These are phyloP conservation scores for Calonectria pauciramosa DNA, from an alignment of 2,329 filamentous ascomycete species.

Conservation along the genomic window DNA sequence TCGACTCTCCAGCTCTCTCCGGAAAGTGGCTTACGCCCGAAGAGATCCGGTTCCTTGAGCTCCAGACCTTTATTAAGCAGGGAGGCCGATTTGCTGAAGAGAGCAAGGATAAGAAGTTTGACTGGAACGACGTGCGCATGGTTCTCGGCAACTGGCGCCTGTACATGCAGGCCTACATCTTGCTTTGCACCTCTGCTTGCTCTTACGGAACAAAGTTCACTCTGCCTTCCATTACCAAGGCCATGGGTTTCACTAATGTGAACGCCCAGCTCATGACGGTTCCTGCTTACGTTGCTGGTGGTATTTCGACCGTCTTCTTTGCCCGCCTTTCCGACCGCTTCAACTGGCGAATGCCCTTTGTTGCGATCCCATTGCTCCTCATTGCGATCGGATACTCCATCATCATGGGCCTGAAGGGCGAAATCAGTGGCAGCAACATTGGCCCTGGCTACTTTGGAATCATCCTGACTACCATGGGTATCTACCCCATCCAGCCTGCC, in stretches of 20 bases:
- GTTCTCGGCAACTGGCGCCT: slow-evolving; percentile 44
- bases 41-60: slow-evolving; percentile 51
- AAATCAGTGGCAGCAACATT: slow-evolving; percentile 52
- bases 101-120: slow-evolving; percentile 35
- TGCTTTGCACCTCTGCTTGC: slow-evolving; percentile 37
- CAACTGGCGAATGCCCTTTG: slow-evolving; percentile 74
- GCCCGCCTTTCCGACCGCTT: slow-evolving; percentile 77
- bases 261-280: slow-evolving; percentile 61
- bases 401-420: slow-evolving; percentile 71
- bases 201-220: slow-evolving; percentile 47
- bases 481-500: slow-evolving; percentile 4
- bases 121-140: slow-evolving; percentile 42
- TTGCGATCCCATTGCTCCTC: slow-evolving; percentile 71
- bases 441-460: slow-evolving; percentile 75
- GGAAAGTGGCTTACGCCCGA: slow-evolving; percentile 51
- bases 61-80: slow-evolving; percentile 47
- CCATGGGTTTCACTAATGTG: slow-evolving; percentile 54
- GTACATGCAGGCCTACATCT: slow-evolving; percentile 43
- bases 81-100: slow-evolving; percentile 42
- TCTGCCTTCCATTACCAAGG: slow-evolving; percentile 53
- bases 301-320: slow-evolving; percentile 71
- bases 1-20: slow-evolving; percentile 53
- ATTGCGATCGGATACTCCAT: slow-evolving; percentile 72
- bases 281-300: slow-evolving; percentile 71
- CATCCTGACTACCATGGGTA: slow-evolving; percentile 61